Conservation (phyloP, 1,284 basidiomycete genomes). For the Tremellales sp. region DNA sequence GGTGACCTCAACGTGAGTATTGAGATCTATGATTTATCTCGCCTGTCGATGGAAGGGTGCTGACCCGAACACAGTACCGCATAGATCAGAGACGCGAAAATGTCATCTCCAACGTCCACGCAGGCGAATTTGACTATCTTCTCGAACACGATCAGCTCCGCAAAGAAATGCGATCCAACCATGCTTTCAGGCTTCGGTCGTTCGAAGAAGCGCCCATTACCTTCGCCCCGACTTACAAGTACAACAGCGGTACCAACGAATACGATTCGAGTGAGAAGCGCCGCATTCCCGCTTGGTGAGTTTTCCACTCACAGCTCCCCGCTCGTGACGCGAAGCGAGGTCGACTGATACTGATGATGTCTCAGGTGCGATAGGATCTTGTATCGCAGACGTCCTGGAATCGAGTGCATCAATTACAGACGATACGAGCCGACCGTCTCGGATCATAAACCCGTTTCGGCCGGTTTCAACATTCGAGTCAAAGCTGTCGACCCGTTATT, state of each 20-base stretch:
- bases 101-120: constrained; percentile 64
- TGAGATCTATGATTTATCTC: neutral
- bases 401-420: constrained; percentile 62
- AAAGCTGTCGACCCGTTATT: constrained; percentile 64
- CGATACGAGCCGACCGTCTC: constrained; percentile 79
- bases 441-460: constrained; percentile 83
- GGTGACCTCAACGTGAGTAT: constrained; percentile 51
- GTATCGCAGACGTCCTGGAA: constrained; percentile 63
- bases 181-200: constrained; percentile 73
- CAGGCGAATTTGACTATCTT: constrained; percentile 63
- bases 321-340: neutral
- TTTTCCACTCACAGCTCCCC: neutral
- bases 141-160: constrained; percentile 80
- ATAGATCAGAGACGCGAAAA: constrained; percentile 84
- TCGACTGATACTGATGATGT: neutral
- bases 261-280: constrained; percentile 88
- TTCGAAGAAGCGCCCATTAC: constrained; percentile 79
- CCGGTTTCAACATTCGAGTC: constrained; percentile 65
- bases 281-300: constrained; percentile 78
- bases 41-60: neutral
- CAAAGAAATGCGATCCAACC: constrained; percentile 82
- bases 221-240: constrained; percentile 94
- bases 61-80: constrained; percentile 61
- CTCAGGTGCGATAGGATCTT: constrained; percentile 78
- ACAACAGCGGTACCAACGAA: constrained; percentile 69